These are phyloP conservation scores for Ogataea dorogensis DNA, from an alignment of 805 yeast genomes.

Conservation along the genomic window DNA sequence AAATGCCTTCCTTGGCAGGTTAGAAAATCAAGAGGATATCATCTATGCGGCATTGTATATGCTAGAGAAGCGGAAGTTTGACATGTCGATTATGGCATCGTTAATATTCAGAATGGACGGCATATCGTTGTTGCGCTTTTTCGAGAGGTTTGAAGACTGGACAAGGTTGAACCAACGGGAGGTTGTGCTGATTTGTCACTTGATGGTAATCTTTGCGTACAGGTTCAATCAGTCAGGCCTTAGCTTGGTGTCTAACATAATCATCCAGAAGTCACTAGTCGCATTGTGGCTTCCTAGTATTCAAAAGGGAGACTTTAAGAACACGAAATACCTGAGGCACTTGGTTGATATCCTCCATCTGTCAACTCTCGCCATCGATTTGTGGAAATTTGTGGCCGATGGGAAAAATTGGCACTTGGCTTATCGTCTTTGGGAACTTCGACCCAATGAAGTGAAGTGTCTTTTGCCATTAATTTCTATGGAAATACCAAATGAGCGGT, in stretches of 20 bases:
- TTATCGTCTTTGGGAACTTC: constrained; percentile 29
- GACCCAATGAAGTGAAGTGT: constrained; percentile 18
- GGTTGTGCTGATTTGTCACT: constrained; percentile 14
- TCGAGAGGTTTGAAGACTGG: constrained; percentile 9
- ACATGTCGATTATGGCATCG: constrained; percentile 2
- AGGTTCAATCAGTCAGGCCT: constrained; percentile 24
- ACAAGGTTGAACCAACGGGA: constrained; percentile 8
- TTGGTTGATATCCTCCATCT: constrained; percentile 20
- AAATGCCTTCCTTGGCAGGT: not conserved
- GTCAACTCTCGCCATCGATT: constrained; percentile 7
- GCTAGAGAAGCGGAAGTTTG: not conserved
- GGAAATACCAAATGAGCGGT: no score
- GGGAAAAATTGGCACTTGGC: constrained; percentile 15
- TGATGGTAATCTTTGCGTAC: constrained; percentile 24
- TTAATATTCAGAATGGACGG: constrained; percentile 23
- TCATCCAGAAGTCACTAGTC: constrained; percentile 16
- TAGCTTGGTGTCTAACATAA: constrained; percentile 13
- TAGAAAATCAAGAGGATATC: not conserved
- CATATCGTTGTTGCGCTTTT: constrained; percentile 15
- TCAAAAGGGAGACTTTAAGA: constrained; percentile 3
- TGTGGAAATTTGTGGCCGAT: constrained; percentile 15
- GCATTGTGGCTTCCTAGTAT: constrained; percentile 26
- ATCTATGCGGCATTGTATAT: not conserved
- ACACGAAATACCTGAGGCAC: constrained; percentile 20
- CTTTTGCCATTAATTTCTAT: no score